phyloP scores from a whole-genome alignment of 768 basidiomycete genomes.

The Naganishia vaughanmartiniae region DNA sequence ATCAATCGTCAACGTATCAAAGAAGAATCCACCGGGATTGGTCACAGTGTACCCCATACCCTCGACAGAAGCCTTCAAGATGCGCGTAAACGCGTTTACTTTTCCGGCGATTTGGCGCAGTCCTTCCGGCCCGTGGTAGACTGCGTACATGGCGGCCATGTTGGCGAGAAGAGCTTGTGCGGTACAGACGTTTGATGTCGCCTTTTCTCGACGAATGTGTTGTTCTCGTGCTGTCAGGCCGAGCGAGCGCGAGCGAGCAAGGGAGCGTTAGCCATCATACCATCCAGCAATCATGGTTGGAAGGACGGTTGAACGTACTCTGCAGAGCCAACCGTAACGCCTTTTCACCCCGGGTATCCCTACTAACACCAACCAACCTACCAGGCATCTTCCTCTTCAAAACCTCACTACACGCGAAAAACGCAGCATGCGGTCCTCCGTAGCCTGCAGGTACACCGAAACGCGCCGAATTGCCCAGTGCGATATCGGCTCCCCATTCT shows the following conservation, averaged over 20 bases:
- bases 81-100: slow-evolving; percentile 81
- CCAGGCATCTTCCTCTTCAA: slow-evolving; percentile 99
- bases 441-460: slow-evolving; percentile 98
- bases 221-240: slow-evolving; percentile 91
- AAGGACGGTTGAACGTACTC: slow-evolving; percentile 60
- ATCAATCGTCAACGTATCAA: slow-evolving; percentile 80
- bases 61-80: slow-evolving; percentile 68
- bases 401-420: slow-evolving; percentile 88
- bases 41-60: slow-evolving; percentile 69
- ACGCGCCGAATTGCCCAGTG: slow-evolving; percentile 88
- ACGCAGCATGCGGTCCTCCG: slow-evolving; percentile 94
- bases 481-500: slow-evolving; percentile 98
- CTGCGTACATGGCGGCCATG: slow-evolving; percentile 94
- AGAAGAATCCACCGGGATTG: slow-evolving; percentile 66
- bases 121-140: slow-evolving; percentile 90
- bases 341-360: slow-evolving; percentile 75
- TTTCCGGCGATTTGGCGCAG: slow-evolving; percentile 79
- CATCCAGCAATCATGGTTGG: too few species aligned
- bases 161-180: slow-evolving; percentile 96
- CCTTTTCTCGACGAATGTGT: slow-evolving; percentile 95
- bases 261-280: neutral
- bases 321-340: slow-evolving; percentile 92
- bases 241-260: too few species aligned
- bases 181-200: slow-evolving; percentile 97
- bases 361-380: slow-evolving; percentile 83